Conservation (phyloP, 768 basidiomycete species). For the Gloeopeniophorella convolvens region DNA sequence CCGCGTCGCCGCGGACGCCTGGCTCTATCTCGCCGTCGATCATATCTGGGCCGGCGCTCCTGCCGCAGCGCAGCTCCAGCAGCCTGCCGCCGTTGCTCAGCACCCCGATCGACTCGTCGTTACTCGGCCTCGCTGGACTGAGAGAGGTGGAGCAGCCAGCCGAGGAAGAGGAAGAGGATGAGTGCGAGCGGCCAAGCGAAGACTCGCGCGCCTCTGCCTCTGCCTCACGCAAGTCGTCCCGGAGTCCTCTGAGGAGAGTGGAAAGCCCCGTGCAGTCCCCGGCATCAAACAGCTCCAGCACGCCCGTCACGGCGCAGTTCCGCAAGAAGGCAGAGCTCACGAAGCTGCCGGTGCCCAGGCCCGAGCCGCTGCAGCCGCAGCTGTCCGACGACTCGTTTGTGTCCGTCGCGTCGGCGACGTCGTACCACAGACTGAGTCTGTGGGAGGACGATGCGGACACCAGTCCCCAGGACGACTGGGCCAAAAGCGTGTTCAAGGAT, state of each 20-base stretch:
- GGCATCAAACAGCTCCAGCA: conserved; percentile 6
- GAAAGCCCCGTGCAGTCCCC: not conserved
- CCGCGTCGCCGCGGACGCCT: conserved; percentile 17
- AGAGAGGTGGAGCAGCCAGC: conserved; percentile 24
- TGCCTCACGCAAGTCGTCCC: not conserved
- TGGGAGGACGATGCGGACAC: conserved; percentile 30
- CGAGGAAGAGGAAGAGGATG: conserved; percentile 19
- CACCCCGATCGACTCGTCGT: conserved; percentile 53
- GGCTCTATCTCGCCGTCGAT: conserved; percentile 25
- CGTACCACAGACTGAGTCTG: conserved; percentile 29
- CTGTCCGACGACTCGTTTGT: conserved; percentile 26
- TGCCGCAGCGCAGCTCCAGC: conserved; percentile 43
- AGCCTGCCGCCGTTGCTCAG: conserved; percentile 52
- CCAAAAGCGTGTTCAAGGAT: conserved; percentile 61
- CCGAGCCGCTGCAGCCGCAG: conserved; percentile 15
- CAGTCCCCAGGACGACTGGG: conserved; percentile 56
- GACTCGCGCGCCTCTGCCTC: not conserved
- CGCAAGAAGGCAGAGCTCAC: not conserved
- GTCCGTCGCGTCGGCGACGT: conserved; percentile 42
- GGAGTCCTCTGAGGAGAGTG: not conserved
- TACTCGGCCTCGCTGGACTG: conserved; percentile 31
- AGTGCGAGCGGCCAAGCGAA: not conserved
- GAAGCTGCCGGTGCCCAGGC: conserved; percentile 13
- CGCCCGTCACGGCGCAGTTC: conserved; percentile 9
- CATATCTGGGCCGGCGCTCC: conserved; percentile 35